These are phyloP conservation scores for Fusarium torreyae DNA, from an alignment of 2,329 filamentous ascomycete species.

Conservation along the genomic window DNA sequence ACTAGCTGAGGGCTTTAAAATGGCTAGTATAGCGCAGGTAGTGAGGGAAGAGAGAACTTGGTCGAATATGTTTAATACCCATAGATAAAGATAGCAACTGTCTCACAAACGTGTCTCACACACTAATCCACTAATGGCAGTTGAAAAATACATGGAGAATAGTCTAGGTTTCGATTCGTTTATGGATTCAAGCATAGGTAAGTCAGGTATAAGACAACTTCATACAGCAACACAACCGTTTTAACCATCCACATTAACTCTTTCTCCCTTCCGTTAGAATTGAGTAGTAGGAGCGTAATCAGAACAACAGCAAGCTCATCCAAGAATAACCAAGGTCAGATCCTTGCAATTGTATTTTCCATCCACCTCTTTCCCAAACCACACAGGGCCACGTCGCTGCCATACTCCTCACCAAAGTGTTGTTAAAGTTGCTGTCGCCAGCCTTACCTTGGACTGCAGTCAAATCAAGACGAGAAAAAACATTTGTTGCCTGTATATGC, in stretches of 20 bases:
- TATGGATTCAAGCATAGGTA: conserved; percentile 9
- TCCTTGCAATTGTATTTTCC: conserved; percentile 18
- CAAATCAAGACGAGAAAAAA: conserved; percentile 16
- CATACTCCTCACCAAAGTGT: conserved; percentile 3
- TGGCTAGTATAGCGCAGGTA: background rate
- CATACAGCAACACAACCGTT: conserved; percentile 7
- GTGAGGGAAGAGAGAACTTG: background rate
- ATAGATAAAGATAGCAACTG: background rate
- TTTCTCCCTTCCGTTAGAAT: conserved; percentile 2
- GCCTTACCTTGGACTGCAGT: conserved; percentile 34
- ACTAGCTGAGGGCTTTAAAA: background rate
- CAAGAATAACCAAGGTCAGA: conserved; percentile 10
- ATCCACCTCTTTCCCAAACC: conserved; percentile 24
- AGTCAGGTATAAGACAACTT: conserved; percentile 17
- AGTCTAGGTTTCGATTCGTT: conserved; percentile 9
- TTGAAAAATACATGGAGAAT: background rate
- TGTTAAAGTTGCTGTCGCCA: conserved; percentile 15
- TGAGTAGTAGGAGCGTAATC: background rate
- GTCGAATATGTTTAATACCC: background rate
- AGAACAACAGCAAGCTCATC: conserved; percentile 2
- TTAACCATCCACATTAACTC: conserved; percentile 19
- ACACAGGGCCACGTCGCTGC: conserved; percentile 26
- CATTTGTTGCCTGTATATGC: conserved; percentile 25
- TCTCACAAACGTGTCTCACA: background rate
- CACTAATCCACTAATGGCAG: background rate